Base-by-base conservation (phyloP, 176 grass and related monocot species). In the Microstegium vimineum region DNA sequence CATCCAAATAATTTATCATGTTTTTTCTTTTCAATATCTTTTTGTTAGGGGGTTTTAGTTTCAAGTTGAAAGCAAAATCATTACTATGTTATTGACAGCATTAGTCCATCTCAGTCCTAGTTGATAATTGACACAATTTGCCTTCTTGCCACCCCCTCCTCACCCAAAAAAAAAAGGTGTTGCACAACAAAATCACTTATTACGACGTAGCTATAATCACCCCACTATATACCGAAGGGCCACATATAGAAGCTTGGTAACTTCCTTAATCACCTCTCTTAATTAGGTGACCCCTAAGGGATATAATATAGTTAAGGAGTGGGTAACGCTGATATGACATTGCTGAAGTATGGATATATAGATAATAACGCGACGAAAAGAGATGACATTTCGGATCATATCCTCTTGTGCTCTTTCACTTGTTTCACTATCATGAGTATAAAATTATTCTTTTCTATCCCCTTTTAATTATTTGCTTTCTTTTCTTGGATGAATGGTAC, bases 321-420 rank as follows among this genome's bases (percentile, higher is more conserved):
- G 41, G 57, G 56, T 72, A 52, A 63, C 73, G 84, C 67, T 79
- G 76, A 85, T 72, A 79, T 38, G 56, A 47, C 16, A 36, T 62
- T 75, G 54, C 54, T 73, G 34, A 79, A 78, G 67, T 79, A 40
- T 71, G 68, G n/a, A 65, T 38, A 79, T 15, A 54, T 28, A 79
- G n/a, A 54, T 28, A 64, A 79, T 70, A 84, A 69, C 25, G 73
- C 7, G 0, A 47, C 18, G 28, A 57, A 51, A 69, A 56, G 35
- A 57, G 5, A 30, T 15, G 34, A 22, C 4, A 76, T 18, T 59
- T 77, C 13, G 18, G 73, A 59, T 43, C 30, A 22, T 77, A 45
- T 77, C 36, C 28, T 42, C 73, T 20, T 62, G 30, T 71, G 31
- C 38, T 35, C 27, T 61, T 60, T 78, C 75, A 79, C 75, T 85